Evolutionary conservation across 176 grass and related monocot species (phyloP).

Genomic region (Cenchrus purpureus): DNA sequence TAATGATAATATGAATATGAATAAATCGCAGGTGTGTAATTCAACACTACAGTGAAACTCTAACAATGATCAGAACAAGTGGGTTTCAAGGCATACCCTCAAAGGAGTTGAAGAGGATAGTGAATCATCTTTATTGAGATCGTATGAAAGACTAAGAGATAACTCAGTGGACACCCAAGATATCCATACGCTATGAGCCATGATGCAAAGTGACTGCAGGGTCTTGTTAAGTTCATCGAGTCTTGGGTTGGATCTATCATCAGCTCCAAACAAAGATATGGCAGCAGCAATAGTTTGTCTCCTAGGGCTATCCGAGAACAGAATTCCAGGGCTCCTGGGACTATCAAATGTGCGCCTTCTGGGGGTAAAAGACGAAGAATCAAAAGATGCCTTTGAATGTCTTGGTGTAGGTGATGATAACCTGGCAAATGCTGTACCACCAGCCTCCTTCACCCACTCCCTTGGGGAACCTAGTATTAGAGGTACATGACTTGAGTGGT

Average conservation of each 20-base stretch:
- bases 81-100: slow-evolving; percentile 53
- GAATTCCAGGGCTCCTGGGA: slow-evolving; percentile 70
- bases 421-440: slow-evolving; percentile 50
- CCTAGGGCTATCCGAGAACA: slow-evolving; percentile 62
- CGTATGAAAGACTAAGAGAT: slow-evolving; percentile 69
- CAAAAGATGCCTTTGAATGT: slow-evolving; percentile 63
- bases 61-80: slow-evolving; percentile 17
- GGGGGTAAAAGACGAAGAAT: slow-evolving; percentile 54
- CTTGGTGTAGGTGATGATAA: slow-evolving; percentile 67
- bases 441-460: slow-evolving; percentile 80
- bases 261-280: slow-evolving; percentile 70
- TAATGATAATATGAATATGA: not conserved
- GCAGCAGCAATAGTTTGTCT: slow-evolving; percentile 91
- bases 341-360: slow-evolving; percentile 78
- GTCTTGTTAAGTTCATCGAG: slow-evolving; percentile 89
- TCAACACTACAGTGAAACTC: slow-evolving; percentile 11
- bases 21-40: slow-evolving; percentile 15
- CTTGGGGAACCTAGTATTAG: slow-evolving; percentile 86
- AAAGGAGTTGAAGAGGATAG: slow-evolving; percentile 78
- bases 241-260: slow-evolving; percentile 77
- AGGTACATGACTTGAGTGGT: slow-evolving; percentile 92
- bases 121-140: slow-evolving; percentile 86
- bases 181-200: slow-evolving; percentile 84
- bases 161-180: slow-evolving; percentile 85
- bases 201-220: slow-evolving; percentile 72